Conservation (phyloP, 148 eudicot species). For the Diospyros lotus region DNA sequence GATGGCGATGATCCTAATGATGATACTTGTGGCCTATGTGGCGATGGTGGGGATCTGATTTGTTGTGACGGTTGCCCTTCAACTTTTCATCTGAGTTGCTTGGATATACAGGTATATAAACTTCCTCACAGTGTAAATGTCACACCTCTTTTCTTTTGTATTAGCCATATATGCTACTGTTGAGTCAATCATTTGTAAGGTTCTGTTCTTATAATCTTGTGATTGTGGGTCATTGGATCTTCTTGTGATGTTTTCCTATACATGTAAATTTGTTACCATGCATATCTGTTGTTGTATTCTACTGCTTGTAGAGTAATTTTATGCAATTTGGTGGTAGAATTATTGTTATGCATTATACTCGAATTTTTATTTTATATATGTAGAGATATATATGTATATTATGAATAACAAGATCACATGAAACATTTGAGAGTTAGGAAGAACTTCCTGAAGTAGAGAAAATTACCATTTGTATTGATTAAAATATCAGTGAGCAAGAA, state of each 20-base stretch:
- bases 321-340: too few species aligned
- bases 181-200: not conserved
- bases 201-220: not conserved
- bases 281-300: not conserved
- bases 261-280: not conserved
- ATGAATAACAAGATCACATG: too few species aligned
- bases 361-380: too few species aligned
- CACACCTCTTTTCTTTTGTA: not conserved
- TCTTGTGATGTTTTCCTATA: not conserved
- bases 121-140: not conserved
- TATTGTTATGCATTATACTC: too few species aligned
- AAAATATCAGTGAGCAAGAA: not conserved
- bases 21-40: slow-evolving; percentile 90
- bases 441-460: not conserved
- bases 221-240: not conserved
- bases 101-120: slow-evolving; percentile 59
- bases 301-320: too few species aligned
- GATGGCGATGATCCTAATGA: slow-evolving; percentile 95
- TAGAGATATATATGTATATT: too few species aligned
- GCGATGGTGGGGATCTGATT: slow-evolving; percentile 97
- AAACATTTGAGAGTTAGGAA: too few species aligned
- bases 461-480: not conserved
- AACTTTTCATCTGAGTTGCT: slow-evolving; percentile 90
- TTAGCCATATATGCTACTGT: too few species aligned
- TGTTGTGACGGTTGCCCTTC: slow-evolving; percentile 99